These are phyloP conservation scores for Eremothecium cymbalariae DNA, from an alignment of 1,139 yeast genomes.

Conservation along the genomic window DNA sequence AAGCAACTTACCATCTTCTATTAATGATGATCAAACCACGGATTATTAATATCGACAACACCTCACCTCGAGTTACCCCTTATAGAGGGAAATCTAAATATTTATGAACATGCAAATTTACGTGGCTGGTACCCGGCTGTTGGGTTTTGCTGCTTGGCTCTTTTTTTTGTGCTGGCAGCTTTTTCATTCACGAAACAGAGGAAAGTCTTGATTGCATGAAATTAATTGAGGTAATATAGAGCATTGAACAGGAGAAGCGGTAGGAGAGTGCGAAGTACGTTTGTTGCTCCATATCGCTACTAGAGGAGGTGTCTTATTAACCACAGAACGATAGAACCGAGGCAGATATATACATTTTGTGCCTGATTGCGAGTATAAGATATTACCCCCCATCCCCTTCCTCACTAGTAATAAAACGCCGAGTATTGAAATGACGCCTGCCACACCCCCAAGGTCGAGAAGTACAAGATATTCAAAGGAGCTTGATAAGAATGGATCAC, in stretches of 20 bases:
- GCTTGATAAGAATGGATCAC: constrained; percentile 1
- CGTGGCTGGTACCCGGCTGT: no score
- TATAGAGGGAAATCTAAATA: no score
- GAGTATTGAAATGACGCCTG: constrained; percentile 19
- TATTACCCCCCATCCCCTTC: neutral
- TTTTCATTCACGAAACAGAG: neutral
- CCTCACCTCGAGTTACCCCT: no score
- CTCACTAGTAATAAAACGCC: neutral
- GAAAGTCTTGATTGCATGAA: neutral
- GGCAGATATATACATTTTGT: neutral
- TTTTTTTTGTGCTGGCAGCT: constrained; percentile 4
- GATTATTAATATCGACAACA: no score
- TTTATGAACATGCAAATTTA: constrained; percentile 1
- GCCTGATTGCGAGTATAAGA: neutral
- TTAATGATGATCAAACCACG: no score
- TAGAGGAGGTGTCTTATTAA: no score
- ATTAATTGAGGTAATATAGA: neutral
- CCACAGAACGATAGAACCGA: no score
- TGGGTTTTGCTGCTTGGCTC: no score
- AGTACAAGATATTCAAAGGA: constrained; percentile 9
- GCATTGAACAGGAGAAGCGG: no score
- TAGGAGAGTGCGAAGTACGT: no score
- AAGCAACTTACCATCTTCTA: no score
- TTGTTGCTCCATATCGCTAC: neutral
- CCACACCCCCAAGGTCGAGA: constrained; percentile 30